A percentile compares a stretch with the other conserved stretches of the same genome.
Evolutionary conservation across 306 rosid species (phyloP).

Genomic region (Inga oerstediana): DNA sequence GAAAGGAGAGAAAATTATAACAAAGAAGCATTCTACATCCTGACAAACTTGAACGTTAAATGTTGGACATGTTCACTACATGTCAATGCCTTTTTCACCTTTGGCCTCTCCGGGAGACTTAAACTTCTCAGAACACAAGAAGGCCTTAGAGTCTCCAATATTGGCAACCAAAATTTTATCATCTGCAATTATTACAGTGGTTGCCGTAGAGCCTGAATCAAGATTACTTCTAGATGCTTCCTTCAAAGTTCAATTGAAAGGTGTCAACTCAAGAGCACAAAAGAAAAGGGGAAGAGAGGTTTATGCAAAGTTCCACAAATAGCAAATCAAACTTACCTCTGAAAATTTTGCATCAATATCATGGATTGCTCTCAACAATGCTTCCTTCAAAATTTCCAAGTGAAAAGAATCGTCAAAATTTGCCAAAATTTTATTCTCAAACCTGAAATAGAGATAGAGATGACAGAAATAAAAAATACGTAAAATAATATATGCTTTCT

Average conservation of each 20-base stretch:
- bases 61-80: slow-evolving; percentile 1
- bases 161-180: slow-evolving; percentile 93
- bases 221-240: slow-evolving; percentile 73
- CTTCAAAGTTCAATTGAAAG: slow-evolving; percentile 58
- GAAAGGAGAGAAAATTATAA: not conserved
- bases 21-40: slow-evolving; percentile 6
- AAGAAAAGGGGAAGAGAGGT: not conserved
- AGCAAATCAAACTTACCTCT: slow-evolving; percentile 54
- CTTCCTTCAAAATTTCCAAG: slow-evolving; percentile 94
- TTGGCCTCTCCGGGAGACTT: slow-evolving; percentile 83
- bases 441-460: slow-evolving; percentile 50
- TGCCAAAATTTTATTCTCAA: slow-evolving; percentile 59
- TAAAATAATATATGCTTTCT: slow-evolving; percentile 3
- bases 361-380: slow-evolving; percentile 80
- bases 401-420: slow-evolving; percentile 70
- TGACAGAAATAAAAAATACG: slow-evolving; percentile 11
- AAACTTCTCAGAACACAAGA: slow-evolving; percentile 83
- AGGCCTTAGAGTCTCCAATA: slow-evolving; percentile 93
- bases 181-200: slow-evolving; percentile 71
- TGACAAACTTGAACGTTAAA: slow-evolving; percentile 17
- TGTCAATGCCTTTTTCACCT: slow-evolving; percentile 57
- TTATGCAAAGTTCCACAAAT: slow-evolving; percentile 7
- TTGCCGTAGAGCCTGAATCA: slow-evolving; percentile 86
- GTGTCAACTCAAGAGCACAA: slow-evolving; percentile 44
- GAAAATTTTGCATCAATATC: slow-evolving; percentile 88